Conservation (phyloP, 2,329 filamentous ascomycete genomes). For the Fusarium sp. region DNA sequence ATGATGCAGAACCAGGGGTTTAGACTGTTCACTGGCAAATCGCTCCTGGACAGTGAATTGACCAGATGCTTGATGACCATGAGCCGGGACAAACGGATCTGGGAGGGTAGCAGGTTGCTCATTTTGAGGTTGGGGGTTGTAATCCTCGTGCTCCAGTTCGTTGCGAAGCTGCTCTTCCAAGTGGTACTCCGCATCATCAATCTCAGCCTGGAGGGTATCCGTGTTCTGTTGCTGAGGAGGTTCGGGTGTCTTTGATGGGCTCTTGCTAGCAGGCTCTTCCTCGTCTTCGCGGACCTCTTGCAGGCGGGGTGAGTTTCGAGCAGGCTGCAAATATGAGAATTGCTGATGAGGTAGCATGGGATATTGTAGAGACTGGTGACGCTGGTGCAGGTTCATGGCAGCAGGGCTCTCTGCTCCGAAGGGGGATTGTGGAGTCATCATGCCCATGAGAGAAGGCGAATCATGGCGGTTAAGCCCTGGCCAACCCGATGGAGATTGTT, state of each 20-base stretch:
- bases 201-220: conserved; percentile 84
- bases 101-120: conserved; percentile 36
- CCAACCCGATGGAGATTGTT: conserved; percentile 68
- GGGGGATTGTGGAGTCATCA: conserved; percentile 73
- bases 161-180: conserved; percentile 81
- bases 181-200: conserved; percentile 87
- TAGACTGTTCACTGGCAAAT: conserved; percentile 63
- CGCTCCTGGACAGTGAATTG: conserved; percentile 60
- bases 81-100: conserved; percentile 43
- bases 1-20: conserved; percentile 71
- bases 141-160: conserved; percentile 81
- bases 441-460: conserved; percentile 69
- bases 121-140: conserved; percentile 68
- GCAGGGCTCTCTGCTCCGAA: conserved; percentile 63
- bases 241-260: conserved; percentile 64
- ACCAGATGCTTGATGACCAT: conserved; percentile 56
- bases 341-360: conserved; percentile 66
- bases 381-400: conserved; percentile 59
- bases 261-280: conserved; percentile 65
- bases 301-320: conserved; percentile 67
- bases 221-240: conserved; percentile 55
- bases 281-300: conserved; percentile 80
- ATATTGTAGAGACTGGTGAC: conserved; percentile 68
- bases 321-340: conserved; percentile 63
- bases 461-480: conserved; percentile 63